A percentile compares a stretch with the other conserved stretches of the same genome.
These are phyloP conservation scores for Candida hispaniensis DNA, from an alignment of 805 yeast species.

Conservation along the genomic window DNA sequence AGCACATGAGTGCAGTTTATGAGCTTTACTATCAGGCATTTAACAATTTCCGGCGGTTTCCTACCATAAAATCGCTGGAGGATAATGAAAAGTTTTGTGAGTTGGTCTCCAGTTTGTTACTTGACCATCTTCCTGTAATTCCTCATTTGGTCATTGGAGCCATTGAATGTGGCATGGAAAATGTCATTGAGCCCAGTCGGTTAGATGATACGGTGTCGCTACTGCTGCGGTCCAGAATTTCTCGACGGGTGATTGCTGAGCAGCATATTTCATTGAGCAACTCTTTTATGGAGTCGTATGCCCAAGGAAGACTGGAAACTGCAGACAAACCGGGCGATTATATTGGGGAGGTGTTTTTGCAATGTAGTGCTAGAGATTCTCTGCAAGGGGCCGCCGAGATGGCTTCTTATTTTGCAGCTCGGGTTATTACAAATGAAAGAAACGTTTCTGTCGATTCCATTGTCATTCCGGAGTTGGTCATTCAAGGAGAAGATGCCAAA, in stretches of 20 bases:
- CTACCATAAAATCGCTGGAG: constrained; percentile 52
- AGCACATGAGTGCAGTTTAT: constrained; percentile 77
- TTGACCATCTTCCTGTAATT: constrained; percentile 66
- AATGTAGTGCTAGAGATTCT: constrained; percentile 63
- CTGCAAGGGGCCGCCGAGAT: constrained; percentile 46
- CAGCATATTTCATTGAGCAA: constrained; percentile 77
- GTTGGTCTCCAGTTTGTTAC: constrained; percentile 49
- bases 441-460: constrained; percentile 67
- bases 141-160: constrained; percentile 93
- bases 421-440: constrained; percentile 60
- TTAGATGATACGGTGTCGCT: constrained; percentile 68
- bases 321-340: constrained; percentile 22
- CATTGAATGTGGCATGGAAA: constrained; percentile 56
- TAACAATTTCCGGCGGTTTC: constrained; percentile 68
- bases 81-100: constrained; percentile 69
- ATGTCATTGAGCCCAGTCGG: constrained; percentile 46
- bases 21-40: constrained; percentile 83
- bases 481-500: constrained; percentile 58
- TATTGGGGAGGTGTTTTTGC: constrained; percentile 69
- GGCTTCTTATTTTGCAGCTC: constrained; percentile 54
- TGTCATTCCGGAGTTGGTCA: constrained; percentile 58
- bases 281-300: constrained; percentile 43
- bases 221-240: constrained; percentile 73
- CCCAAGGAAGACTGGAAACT: constrained; percentile 22
- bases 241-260: constrained; percentile 82